These are phyloP conservation scores for Boletus rubroflammeus DNA, from an alignment of 768 basidiomycete species.

Conservation along the genomic window DNA sequence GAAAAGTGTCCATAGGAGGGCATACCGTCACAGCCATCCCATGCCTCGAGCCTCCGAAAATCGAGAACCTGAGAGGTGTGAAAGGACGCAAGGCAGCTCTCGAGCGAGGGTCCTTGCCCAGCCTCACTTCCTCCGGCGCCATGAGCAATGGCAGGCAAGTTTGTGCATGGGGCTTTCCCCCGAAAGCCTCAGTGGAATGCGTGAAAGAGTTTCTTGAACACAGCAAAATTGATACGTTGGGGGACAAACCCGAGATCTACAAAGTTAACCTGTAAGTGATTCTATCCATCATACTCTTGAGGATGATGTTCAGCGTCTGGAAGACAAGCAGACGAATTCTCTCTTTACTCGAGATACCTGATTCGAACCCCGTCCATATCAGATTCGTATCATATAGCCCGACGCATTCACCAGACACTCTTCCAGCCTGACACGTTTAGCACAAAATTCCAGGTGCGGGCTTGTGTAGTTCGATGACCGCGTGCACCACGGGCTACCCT, in stretches of 20 bases:
- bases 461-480: slow-evolving; percentile 48
- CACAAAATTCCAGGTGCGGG: slow-evolving; percentile 42
- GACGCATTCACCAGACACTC: slow-evolving; percentile 56
- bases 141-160: slow-evolving; percentile 53
- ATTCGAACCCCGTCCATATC: slow-evolving; percentile 53
- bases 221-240: slow-evolving; percentile 42
- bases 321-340: slow-evolving; percentile 39
- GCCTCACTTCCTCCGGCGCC: slow-evolving; percentile 50
- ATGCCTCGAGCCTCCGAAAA: slow-evolving; percentile 21
- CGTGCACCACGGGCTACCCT: neutral
- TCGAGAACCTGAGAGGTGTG: slow-evolving; percentile 34
- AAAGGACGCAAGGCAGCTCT: slow-evolving; percentile 40
- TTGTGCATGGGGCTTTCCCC: slow-evolving; percentile 59
- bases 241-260: slow-evolving; percentile 43
- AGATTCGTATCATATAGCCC: slow-evolving; percentile 68
- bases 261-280: slow-evolving; percentile 49
- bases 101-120: slow-evolving; percentile 33
- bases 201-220: slow-evolving; percentile 41
- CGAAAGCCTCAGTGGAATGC: slow-evolving; percentile 34
- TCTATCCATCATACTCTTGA: neutral
- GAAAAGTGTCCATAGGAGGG: slow-evolving; percentile 45
- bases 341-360: slow-evolving; percentile 48
- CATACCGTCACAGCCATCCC: slow-evolving; percentile 38
- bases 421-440: slow-evolving; percentile 37
- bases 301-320: slow-evolving; percentile 6